A percentile compares a stretch with the other conserved stretches of the same genome.
These are phyloP conservation scores for Lactarius psammicola DNA, from an alignment of 768 basidiomycete genomes.

Conservation along the genomic window DNA sequence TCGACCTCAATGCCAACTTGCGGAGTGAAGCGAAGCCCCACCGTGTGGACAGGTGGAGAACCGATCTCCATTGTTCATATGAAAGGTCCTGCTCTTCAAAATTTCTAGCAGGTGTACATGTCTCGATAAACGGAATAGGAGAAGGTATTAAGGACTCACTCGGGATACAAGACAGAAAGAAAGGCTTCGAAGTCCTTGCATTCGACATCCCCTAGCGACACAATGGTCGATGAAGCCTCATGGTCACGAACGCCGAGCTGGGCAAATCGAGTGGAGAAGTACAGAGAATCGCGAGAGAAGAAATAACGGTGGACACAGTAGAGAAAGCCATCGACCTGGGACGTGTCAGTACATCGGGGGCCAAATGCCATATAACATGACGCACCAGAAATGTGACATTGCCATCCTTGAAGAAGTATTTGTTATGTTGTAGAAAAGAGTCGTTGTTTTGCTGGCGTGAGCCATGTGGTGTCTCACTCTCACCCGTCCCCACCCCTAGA, in stretches of 20 bases:
- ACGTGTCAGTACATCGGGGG: not conserved
- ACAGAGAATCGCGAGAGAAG: constrained; percentile 17
- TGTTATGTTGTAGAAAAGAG: not conserved
- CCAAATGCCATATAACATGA: not conserved
- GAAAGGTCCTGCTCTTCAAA: constrained; percentile 13
- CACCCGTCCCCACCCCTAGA: not conserved
- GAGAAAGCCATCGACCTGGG: constrained; percentile 7
- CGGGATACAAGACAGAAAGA: constrained; percentile 16
- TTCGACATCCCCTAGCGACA: constrained; percentile 11
- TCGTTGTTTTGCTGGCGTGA: not conserved
- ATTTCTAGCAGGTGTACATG: not conserved
- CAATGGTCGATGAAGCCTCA: not conserved
- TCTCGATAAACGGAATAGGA: not conserved
- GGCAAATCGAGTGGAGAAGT: constrained; percentile 4
- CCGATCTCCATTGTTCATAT: constrained; percentile 32
- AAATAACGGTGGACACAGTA: constrained; percentile 20
- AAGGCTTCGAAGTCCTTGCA: constrained; percentile 18
- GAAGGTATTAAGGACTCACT: constrained; percentile 2
- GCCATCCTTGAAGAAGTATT: constrained; percentile 17
- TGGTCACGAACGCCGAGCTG: not conserved
- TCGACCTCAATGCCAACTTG: constrained; percentile 7
- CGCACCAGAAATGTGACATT: constrained; percentile 19
- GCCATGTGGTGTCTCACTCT: not conserved
- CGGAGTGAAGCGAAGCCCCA: constrained; percentile 35
- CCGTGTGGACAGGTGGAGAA: constrained; percentile 32